A percentile compares a stretch with the other conserved stretches of the same genome.
Evolutionary conservation across 2,329 filamentous ascomycete genomes (phyloP).

Genomic region (Akanthomyces muscarius): DNA sequence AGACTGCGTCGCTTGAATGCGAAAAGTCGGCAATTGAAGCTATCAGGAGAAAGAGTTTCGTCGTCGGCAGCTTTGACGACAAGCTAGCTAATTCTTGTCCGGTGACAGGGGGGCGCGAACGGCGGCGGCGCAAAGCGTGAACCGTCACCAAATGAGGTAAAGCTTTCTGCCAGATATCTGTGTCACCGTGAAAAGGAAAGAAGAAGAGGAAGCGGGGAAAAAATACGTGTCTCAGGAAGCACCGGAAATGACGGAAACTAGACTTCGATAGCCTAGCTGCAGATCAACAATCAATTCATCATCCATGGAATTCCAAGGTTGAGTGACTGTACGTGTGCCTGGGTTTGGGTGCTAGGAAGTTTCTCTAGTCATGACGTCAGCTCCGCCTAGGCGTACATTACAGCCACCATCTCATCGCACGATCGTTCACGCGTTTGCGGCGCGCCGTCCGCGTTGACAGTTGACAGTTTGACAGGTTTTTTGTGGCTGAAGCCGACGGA

Average conservation of each 20-base stretch:
- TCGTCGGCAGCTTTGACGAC: too few species aligned
- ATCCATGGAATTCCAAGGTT: too few species aligned
- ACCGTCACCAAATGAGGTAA: background rate
- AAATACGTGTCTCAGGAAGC: background rate
- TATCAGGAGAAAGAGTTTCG: too few species aligned
- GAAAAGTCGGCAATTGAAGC: too few species aligned
- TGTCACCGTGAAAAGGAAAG: background rate
- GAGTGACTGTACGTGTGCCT: background rate
- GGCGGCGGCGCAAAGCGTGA: background rate
- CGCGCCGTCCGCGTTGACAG: background rate
- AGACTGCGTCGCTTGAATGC: too few species aligned
- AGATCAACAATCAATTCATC: background rate
- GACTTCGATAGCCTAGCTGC: background rate
- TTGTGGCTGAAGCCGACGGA: background rate
- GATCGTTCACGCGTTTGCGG: background rate
- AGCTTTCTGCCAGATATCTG: too few species aligned
- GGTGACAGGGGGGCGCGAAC: background rate
- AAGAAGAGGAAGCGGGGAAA: background rate
- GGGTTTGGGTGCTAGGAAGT: background rate
- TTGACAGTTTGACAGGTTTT: too few species aligned
- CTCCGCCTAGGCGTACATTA: background rate
- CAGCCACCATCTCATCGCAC: background rate
- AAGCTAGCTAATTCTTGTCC: too few species aligned
- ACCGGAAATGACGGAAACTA: background rate
- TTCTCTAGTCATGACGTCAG: background rate